A percentile compares a stretch with the other conserved stretches of the same genome.
phyloP scores from a whole-genome alignment of 805 yeast species.

The Metschnikowia lunata region DNA sequence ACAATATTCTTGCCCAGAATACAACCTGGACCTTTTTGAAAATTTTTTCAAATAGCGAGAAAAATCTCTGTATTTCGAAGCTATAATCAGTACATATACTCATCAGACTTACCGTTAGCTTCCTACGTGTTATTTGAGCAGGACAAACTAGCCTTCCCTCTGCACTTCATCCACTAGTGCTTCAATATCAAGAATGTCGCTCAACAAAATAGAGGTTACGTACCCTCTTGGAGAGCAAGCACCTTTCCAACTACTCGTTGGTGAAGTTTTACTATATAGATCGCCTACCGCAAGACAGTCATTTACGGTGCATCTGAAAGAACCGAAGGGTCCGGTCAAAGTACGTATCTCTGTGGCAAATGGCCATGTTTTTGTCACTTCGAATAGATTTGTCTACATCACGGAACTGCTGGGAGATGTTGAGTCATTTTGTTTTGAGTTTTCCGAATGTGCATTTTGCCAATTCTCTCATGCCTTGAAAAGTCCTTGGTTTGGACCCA shows the following conservation, averaged over 20 bases:
- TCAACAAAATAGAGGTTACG: constrained; percentile 9
- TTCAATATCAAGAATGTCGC: constrained; percentile 9
- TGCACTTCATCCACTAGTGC: too few species aligned
- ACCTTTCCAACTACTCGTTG: constrained; percentile 17
- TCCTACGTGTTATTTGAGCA: too few species aligned
- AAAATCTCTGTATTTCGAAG: too few species aligned
- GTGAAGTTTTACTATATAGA: constrained; percentile 16
- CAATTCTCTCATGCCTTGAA: constrained; percentile 38
- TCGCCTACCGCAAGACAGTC: constrained; percentile 26
- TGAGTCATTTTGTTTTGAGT: constrained; percentile 37
- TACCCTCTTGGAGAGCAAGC: neutral
- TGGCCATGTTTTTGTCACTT: constrained; percentile 42
- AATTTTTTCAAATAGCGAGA: too few species aligned
- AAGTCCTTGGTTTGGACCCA: constrained; percentile 54
- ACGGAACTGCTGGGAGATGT: constrained; percentile 40
- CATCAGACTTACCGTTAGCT: too few species aligned
- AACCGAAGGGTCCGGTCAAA: constrained; percentile 5
- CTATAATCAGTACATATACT: too few species aligned
- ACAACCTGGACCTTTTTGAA: too few species aligned
- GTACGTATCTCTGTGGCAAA: constrained; percentile 30
- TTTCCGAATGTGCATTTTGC: constrained; percentile 22
- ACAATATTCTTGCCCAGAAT: too few species aligned
- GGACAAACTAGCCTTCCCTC: too few species aligned
- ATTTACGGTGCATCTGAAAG: constrained; percentile 22
- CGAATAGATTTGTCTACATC: constrained; percentile 37